Evolutionary conservation across 371 early-diverging fungal species (phyloP), one percentile per base, ranked within the genome.

Genomic region (Synchytrium microbalum): DNA sequence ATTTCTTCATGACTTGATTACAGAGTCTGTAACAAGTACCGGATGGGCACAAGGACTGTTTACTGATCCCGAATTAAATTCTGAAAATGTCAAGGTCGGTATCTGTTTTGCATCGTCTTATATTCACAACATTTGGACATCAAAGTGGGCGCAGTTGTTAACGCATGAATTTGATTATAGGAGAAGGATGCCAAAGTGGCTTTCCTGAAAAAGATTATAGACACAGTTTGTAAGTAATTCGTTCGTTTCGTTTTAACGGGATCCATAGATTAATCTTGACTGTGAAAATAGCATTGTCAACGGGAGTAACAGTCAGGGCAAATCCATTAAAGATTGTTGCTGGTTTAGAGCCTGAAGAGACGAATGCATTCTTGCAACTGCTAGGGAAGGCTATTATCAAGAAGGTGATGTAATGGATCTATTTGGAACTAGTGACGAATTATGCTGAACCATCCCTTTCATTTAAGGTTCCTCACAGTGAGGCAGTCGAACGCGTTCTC

Each of bases 281-380:
- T 29, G 29, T 24, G 13, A 56, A n/a, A 13, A 56, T 56, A 76
- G 77, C 70, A n/a, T 59, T 77, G 19, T 64, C 74, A 1, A 73
- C 75, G 5, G 76, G 75, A 23, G 70, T 69, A n/a, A 69, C 70
- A 25, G 60, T 77, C 27, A 62, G 64, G 13, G 73, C 73, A 19
- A 78, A 79, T 51, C 81, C 83, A 0, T 62, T 73, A 23, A 80
- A 82, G 68, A 74, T 82, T 25, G 76, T 82, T 2, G 81, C 83
- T 13, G 83, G 83, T 38, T 53, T 78, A 64, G 83, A 80, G 30
- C 76, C 79, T 14, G 81, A 79, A 30, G 76, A 78, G 46, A 82
- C 83, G 3, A 82, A 82, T 65, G 62, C 66, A n/a, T 71, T 80
- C 26, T 64, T 82, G 59, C 81, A 80, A 62, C 60, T 75, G 29